phyloP scores from a whole-genome alignment of 176 grass and related monocot genomes.

The Saccharum officinarum region DNA sequence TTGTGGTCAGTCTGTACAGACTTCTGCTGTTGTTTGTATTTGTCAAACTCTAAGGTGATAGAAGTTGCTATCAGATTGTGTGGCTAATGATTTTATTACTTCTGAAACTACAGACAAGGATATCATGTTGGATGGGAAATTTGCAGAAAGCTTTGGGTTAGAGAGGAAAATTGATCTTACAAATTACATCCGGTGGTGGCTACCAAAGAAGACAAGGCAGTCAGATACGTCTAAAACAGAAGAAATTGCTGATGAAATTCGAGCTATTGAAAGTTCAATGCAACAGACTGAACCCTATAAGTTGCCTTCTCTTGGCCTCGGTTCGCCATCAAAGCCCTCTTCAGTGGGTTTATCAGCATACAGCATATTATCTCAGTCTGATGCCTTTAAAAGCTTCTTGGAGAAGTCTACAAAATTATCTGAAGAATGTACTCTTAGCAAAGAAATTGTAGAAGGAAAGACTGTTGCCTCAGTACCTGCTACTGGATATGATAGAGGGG shows the following conservation, averaged over 20 bases:
- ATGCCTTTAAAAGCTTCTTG: slow-evolving; percentile 77
- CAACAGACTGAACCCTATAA: slow-evolving; percentile 80
- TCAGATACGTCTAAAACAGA: slow-evolving; percentile 67
- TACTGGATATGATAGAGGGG: slow-evolving; percentile 48
- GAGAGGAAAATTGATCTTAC: slow-evolving; percentile 97
- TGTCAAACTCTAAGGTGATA: slow-evolving; percentile 18
- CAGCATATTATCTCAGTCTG: slow-evolving; percentile 83
- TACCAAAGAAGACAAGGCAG: slow-evolving; percentile 75
- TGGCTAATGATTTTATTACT: slow-evolving; percentile 38
- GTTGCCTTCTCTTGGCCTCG: slow-evolving; percentile 73
- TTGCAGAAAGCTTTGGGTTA: slow-evolving; percentile 54
- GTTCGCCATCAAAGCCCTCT: slow-evolving; percentile 49
- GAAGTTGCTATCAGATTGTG: slow-evolving; percentile 20
- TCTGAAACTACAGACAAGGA: slow-evolving; percentile 76
- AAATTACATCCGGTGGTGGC: slow-evolving; percentile 98
- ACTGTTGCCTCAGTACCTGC: slow-evolving; percentile 33
- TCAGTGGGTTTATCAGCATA: slow-evolving; percentile 57
- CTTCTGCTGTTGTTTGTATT: background rate
- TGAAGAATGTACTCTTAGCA: slow-evolving; percentile 61
- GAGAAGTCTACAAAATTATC: slow-evolving; percentile 70
- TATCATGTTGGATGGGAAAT: slow-evolving; percentile 62
- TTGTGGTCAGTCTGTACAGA: slow-evolving; percentile 50
- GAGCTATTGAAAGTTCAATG: slow-evolving; percentile 71
- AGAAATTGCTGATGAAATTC: slow-evolving; percentile 75
- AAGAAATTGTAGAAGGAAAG: slow-evolving; percentile 63